These are phyloP conservation scores for Diaporthe citri DNA, from an alignment of 2,329 filamentous ascomycete species.

Conservation along the genomic window DNA sequence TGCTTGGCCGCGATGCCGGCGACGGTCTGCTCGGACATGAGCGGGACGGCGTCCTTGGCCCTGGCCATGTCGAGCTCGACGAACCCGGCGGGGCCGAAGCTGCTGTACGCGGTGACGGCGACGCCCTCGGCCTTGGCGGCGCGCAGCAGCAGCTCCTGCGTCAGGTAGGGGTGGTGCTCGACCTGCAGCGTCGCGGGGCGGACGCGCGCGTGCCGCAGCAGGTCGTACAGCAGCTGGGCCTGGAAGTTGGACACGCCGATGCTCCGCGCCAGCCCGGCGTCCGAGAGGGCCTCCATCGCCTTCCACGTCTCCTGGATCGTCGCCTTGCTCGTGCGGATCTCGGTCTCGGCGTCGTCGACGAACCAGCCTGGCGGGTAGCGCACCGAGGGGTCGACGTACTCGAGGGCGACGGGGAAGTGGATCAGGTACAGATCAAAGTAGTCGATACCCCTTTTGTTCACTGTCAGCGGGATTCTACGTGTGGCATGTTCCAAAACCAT, in stretches of 20 bases:
- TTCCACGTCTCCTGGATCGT: slow-evolving; percentile 85
- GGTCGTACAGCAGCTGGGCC: slow-evolving; percentile 80
- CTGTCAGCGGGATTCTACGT: not conserved
- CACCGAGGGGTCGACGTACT: slow-evolving; percentile 84
- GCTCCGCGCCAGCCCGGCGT: slow-evolving; percentile 75
- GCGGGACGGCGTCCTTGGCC: slow-evolving; percentile 73
- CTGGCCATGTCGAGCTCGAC: slow-evolving; percentile 80
- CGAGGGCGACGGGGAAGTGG: slow-evolving; percentile 89
- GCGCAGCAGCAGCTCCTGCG: slow-evolving; percentile 78
- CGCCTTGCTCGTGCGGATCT: slow-evolving; percentile 75
- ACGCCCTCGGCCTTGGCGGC: slow-evolving; percentile 79
- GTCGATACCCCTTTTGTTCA: slow-evolving; percentile 68
- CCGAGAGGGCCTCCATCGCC: slow-evolving; percentile 82
- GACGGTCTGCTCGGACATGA: slow-evolving; percentile 79
- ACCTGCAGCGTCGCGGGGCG: slow-evolving; percentile 84
- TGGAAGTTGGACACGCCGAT: slow-evolving; percentile 91
- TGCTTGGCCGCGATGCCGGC: slow-evolving; percentile 76
- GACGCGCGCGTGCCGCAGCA: slow-evolving; percentile 82
- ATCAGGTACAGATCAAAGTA: slow-evolving; percentile 93
- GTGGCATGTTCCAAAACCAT: not conserved
- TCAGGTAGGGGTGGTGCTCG: slow-evolving; percentile 91
- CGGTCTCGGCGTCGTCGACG: slow-evolving; percentile 69
- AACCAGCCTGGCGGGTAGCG: slow-evolving; percentile 86
- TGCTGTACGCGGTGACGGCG: slow-evolving; percentile 84
- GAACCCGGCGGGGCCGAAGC: slow-evolving; percentile 85